Evolutionary conservation across 2,329 filamentous ascomycete species (phyloP).

Genomic region (Ophiostoma populinum): DNA sequence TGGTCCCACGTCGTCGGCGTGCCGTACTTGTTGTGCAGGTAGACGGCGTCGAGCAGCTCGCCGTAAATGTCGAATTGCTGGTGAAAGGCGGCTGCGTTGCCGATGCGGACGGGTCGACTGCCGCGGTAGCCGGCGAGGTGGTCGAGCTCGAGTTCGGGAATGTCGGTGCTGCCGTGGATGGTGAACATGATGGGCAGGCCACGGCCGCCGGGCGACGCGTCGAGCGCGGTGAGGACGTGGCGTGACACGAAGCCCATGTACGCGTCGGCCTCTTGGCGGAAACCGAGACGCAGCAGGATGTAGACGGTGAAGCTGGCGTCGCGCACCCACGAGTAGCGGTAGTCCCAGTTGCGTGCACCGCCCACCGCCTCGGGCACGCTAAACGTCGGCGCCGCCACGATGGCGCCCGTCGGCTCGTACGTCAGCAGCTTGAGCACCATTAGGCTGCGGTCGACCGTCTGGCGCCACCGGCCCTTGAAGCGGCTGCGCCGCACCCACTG

Average conservation of each 20-base stretch:
- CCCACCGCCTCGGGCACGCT: slow-evolving; percentile 61
- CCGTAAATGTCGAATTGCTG: slow-evolving; percentile 68
- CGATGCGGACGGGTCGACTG: slow-evolving; percentile 56
- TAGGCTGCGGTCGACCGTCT: slow-evolving; percentile 52
- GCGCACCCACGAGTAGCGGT: slow-evolving; percentile 62
- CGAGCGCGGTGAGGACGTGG: slow-evolving; percentile 45
- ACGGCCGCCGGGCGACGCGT: slow-evolving; percentile 30
- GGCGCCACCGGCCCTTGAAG: slow-evolving; percentile 56
- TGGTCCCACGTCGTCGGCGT: slow-evolving; percentile 63
- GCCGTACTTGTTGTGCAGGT: slow-evolving; percentile 64
- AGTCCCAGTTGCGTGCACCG: slow-evolving; percentile 50
- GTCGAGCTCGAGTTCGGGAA: slow-evolving; percentile 49
- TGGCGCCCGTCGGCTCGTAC: slow-evolving; percentile 63
- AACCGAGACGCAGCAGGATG: slow-evolving; percentile 58
- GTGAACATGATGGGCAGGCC: slow-evolving; percentile 69
- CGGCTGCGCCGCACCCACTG: slow-evolving; percentile 55
- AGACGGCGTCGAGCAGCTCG: slow-evolving; percentile 61
- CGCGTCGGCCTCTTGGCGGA: slow-evolving; percentile 56
- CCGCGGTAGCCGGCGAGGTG: slow-evolving; percentile 58
- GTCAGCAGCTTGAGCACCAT: slow-evolving; percentile 63
- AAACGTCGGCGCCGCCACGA: slow-evolving; percentile 60
- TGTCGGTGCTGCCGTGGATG: slow-evolving; percentile 56
- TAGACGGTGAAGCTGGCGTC: slow-evolving; percentile 67
- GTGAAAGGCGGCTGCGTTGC: slow-evolving; percentile 61
- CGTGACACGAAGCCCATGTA: slow-evolving; percentile 68